These are phyloP conservation scores for Telfairia occidentalis DNA, from an alignment of 331 rosid species.

Conservation along the genomic window DNA sequence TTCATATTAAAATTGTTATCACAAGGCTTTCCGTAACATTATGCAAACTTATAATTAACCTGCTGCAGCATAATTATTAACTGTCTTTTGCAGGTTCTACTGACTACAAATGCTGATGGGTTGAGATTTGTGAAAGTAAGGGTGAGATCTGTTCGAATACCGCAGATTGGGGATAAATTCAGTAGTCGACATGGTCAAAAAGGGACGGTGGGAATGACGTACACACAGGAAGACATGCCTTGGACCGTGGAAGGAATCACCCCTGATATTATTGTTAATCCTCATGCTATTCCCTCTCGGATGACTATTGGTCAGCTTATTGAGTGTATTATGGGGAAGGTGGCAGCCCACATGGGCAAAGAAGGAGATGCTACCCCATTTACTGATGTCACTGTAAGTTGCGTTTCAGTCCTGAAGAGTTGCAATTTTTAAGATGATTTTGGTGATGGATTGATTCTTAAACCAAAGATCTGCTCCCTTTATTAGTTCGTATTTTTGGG, in stretches of 20 bases:
- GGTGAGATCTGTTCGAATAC: constrained; percentile 92
- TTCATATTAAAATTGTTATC: neutral
- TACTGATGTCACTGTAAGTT: constrained; percentile 54
- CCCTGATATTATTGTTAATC: constrained; percentile 96
- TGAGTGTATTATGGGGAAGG: constrained; percentile 99
- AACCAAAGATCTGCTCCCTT: neutral
- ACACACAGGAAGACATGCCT: constrained; percentile 99
- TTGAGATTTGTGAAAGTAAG: constrained; percentile 94
- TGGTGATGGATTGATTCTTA: constrained; percentile 1
- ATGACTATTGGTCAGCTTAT: constrained; percentile 99
- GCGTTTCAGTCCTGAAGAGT: neutral
- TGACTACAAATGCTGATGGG: constrained; percentile 98
- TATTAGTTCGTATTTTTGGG: neutral
- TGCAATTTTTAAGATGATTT: neutral
- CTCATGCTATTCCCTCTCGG: constrained; percentile 98
- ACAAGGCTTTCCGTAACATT: neutral
- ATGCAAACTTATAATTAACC: neutral
- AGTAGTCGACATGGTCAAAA: constrained; percentile 98
- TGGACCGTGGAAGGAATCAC: constrained; percentile 98
- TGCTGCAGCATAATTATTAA: neutral
- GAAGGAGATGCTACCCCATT: constrained; percentile 93
- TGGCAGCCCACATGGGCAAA: constrained; percentile 98
- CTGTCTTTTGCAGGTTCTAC: constrained; percentile 55
- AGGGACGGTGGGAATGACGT: constrained; percentile 94
- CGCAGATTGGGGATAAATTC: constrained; percentile 96